Base-by-base conservation (phyloP, 2,329 filamentous ascomycete species). In the Colletotrichum zoysiae region DNA sequence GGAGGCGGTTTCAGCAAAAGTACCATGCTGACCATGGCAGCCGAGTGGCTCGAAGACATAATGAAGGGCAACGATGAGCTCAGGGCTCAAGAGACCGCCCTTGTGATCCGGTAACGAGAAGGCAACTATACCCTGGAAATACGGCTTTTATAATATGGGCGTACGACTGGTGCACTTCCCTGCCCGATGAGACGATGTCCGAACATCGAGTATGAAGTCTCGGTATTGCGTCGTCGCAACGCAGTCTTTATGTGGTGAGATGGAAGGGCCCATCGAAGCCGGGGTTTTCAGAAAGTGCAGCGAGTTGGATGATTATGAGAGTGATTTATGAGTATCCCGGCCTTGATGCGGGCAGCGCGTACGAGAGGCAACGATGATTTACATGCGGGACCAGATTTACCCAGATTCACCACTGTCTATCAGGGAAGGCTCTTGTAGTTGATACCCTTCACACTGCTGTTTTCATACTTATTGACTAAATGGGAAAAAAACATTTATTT, bases 1-100 rank as follows among this genome's bases (percentile, higher is more conserved):
- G 90, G 89, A 35, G 92, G 92, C 11, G 92, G 92, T 1, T 91
- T 95, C 75, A 96, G 93, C 82, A 97, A 97, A 83, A 95, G 93
- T 78, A 91, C 90, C 9, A 92, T 94, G 79, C 85, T 97, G 50
- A 87, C 88, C 23, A 91, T 95, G 81, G 89, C 93, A 3, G 92
- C 90, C 18, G 91, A 93, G 74, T 97, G 92, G 86, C 82, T 97
- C n/a, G 90, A 95, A 74, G 88, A 91, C 20, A 79, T 97, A 26
- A 81, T 94, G 16, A 82, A 86, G 50, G 93, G 91, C 5, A 97
- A 97, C 78, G 84, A 90, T 67, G 79, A 83, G 35, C 80, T 94
- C 65, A 83, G 84, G 68, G 79, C 79, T n/a, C 87, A 88, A 79
- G 79, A 92, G 57, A 82, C 82, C n/a, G 80, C 84, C 51, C 76